Evolutionary conservation across 2,329 filamentous ascomycete species (phyloP).

Genomic region (Microsporum audouinii): DNA sequence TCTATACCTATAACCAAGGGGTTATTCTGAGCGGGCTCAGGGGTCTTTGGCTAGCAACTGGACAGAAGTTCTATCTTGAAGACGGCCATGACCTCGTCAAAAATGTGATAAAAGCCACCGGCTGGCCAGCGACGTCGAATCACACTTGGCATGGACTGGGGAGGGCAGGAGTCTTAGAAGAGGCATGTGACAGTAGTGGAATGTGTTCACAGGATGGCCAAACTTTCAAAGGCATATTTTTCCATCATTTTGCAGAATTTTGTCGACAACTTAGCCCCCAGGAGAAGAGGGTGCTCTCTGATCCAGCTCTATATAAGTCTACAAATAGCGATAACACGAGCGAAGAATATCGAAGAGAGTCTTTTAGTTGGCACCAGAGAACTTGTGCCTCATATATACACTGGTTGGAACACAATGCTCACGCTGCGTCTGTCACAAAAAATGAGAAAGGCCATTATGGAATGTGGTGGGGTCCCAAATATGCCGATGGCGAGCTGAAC

Average conservation of each 20-base stretch:
- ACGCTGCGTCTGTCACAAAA: constrained; percentile 59
- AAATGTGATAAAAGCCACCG: constrained; percentile 65
- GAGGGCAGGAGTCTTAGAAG: constrained; percentile 68
- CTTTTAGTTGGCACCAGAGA: constrained; percentile 42
- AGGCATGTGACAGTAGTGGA: constrained; percentile 63
- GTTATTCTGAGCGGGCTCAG: constrained; percentile 73
- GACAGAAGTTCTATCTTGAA: constrained; percentile 55
- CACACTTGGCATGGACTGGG: constrained; percentile 63
- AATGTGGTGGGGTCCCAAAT: constrained; percentile 63
- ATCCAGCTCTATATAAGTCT: constrained; percentile 20
- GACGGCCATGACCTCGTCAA: constrained; percentile 71
- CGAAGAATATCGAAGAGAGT: constrained; percentile 34
- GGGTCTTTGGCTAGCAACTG: constrained; percentile 68
- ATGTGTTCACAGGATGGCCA: constrained; percentile 73
- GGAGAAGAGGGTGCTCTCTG: constrained; percentile 35
- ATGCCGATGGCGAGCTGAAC: constrained; percentile 12
- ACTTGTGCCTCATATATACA: constrained; percentile 54
- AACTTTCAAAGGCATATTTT: constrained; percentile 91
- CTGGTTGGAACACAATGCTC: constrained; percentile 72
- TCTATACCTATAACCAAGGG: constrained; percentile 94
- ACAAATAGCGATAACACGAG: constrained; percentile 24
- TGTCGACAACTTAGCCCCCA: constrained; percentile 53
- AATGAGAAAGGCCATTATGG: constrained; percentile 62
- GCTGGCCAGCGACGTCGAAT: constrained; percentile 46
- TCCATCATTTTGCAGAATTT: constrained; percentile 73